phyloP scores from a whole-genome alignment of 139 green algal species.

The Closterium sp. region DNA sequence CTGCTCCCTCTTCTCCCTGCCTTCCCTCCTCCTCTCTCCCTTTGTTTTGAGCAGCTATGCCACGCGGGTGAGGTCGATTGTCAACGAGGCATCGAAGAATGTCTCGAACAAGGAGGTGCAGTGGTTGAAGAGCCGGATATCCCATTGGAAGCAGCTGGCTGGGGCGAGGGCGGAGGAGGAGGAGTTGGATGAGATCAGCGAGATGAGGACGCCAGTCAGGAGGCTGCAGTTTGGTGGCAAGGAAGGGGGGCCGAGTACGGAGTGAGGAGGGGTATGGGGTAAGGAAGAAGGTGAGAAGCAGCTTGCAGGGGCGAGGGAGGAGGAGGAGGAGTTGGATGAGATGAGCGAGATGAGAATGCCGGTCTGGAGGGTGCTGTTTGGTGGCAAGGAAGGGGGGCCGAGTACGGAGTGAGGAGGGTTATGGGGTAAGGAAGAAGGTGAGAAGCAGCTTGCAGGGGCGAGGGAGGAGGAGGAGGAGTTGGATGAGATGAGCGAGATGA shows the following conservation, averaged over 20 bases:
- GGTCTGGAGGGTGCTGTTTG: neutral
- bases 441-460: too few relatives aligned
- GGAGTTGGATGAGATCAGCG: too few relatives aligned
- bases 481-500: too few relatives aligned
- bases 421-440: too few relatives aligned
- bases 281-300: neutral
- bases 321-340: too few relatives aligned
- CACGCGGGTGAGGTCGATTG: slow-evolving; percentile 87
- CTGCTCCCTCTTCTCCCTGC: too few relatives aligned
- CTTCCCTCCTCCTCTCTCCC: too few relatives aligned
- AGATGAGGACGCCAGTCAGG: neutral
- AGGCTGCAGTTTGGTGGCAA: neutral
- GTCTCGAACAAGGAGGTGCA: slow-evolving; percentile 81
- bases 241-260: neutral
- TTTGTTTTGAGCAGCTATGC: slow-evolving; percentile 47
- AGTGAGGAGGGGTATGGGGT: neutral
- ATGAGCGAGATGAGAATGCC: too few relatives aligned
- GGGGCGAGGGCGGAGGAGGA: slow-evolving; percentile 52
- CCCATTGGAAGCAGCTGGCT: slow-evolving; percentile 92
- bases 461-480: too few relatives aligned
- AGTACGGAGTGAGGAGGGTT: too few relatives aligned
- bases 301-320: too few relatives aligned
- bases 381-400: too few relatives aligned
- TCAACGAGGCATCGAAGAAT: slow-evolving; percentile 83
- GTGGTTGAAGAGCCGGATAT: slow-evolving; percentile 75